A percentile compares a stretch with the other conserved stretches of the same genome.
phyloP scores from a whole-genome alignment of 176 grass and related monocot genomes.

The Themeda triandra region DNA sequence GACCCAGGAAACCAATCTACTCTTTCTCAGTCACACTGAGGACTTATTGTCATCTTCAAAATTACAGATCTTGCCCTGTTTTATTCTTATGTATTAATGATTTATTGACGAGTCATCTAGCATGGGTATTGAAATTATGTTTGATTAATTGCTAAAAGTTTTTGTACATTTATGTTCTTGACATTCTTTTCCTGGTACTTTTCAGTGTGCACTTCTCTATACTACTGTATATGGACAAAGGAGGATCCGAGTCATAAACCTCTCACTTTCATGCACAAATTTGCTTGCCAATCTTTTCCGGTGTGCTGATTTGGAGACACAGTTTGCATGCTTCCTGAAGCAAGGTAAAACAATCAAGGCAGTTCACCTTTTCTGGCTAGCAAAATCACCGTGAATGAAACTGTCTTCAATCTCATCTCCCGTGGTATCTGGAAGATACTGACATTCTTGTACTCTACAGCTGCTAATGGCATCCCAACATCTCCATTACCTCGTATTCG shows the following conservation, averaged over 20 bases:
- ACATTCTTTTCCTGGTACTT: constrained; percentile 2
- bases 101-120: neutral
- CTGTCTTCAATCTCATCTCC: neutral
- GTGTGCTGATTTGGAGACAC: constrained; percentile 76
- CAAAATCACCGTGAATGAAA: neutral
- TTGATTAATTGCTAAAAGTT: neutral
- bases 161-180: neutral
- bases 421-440: neutral
- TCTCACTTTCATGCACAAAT: constrained; percentile 77
- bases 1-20: neutral
- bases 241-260: constrained; percentile 83
- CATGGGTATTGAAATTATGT: constrained; percentile 3
- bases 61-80: neutral
- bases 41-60: neutral
- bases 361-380: neutral
- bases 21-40: neutral
- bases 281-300: constrained; percentile 72
- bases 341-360: constrained; percentile 57
- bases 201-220: constrained; percentile 89
- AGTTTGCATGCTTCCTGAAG: constrained; percentile 78
- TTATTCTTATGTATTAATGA: neutral
- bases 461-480: constrained; percentile 63
- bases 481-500: constrained; percentile 52
- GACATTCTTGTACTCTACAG: constrained; percentile 34
- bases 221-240: constrained; percentile 84